Evolutionary conservation across 345 rosid species (phyloP).

Genomic region (Populus euphratica): DNA sequence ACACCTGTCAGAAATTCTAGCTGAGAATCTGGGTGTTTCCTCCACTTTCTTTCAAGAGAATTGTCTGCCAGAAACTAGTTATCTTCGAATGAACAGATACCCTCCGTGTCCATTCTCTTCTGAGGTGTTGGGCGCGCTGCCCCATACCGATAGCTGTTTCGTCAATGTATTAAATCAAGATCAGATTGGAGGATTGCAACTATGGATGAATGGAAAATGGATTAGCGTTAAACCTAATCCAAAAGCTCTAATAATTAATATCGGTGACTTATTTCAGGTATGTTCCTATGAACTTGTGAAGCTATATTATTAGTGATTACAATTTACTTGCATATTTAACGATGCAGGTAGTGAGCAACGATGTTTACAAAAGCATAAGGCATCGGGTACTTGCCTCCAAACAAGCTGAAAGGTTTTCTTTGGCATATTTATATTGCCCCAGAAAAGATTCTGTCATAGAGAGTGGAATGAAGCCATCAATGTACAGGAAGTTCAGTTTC

Average conservation of each 20-base stretch:
- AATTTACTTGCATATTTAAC: too few species aligned
- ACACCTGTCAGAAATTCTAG: conserved; percentile 43
- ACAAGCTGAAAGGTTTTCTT: conserved; percentile 50
- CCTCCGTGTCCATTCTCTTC: conserved; percentile 56
- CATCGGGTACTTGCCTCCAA: conserved; percentile 61
- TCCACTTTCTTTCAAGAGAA: conserved; percentile 45
- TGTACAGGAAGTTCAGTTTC: conserved; percentile 57
- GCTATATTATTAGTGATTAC: too few species aligned
- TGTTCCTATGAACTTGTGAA: not conserved
- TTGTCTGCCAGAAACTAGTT: conserved; percentile 35
- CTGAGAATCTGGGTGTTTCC: conserved; percentile 35
- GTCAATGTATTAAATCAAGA: conserved; percentile 63
- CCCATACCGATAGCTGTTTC: conserved; percentile 74
- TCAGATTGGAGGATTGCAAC: conserved; percentile 60
- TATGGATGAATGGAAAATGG: conserved; percentile 60
- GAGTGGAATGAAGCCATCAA: conserved; percentile 36
- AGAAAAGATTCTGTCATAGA: conserved; percentile 44
- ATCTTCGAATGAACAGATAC: conserved; percentile 66
- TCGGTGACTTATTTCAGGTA: conserved; percentile 84
- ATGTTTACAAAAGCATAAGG: conserved; percentile 55
- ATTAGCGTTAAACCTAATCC: conserved; percentile 53
- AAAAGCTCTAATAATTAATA: conserved; percentile 51
- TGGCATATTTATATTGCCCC: conserved; percentile 70
- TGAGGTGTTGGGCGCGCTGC: conserved; percentile 55
- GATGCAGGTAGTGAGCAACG: conserved; percentile 67